Percentiles rank a stretch among this genome's conserved stretches.
Evolutionary conservation across 768 basidiomycete genomes (phyloP).

Genomic region (Boletellus sp.): DNA sequence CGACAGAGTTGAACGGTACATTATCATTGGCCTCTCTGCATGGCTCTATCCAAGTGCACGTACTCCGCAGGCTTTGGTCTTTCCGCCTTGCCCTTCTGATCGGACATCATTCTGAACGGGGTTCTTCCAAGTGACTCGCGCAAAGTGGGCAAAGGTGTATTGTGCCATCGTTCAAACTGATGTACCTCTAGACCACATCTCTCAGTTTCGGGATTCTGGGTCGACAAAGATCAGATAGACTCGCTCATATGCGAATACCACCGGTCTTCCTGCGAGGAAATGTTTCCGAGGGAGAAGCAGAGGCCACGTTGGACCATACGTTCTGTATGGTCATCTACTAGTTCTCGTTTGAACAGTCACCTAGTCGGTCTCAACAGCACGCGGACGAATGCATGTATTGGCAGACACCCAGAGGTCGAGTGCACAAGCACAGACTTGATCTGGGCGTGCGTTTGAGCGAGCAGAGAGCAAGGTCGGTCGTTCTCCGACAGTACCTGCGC

Average conservation of each 20-base stretch:
- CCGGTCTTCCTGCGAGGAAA: background rate
- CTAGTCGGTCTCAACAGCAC: slow-evolving; percentile 2
- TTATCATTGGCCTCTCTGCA: background rate
- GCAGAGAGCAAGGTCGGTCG: background rate
- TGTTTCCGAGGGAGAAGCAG: slow-evolving; percentile 1
- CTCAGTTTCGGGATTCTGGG: background rate
- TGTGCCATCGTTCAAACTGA: background rate
- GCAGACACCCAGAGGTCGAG: background rate
- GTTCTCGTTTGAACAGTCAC: background rate
- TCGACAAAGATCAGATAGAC: slow-evolving; percentile 7
- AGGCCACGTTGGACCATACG: background rate
- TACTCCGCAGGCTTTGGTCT: background rate
- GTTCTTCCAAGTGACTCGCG: background rate
- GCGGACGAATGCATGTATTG: slow-evolving; percentile 1
- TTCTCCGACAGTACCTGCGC: background rate
- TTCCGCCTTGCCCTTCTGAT: background rate
- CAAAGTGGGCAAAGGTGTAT: background rate
- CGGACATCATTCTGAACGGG: background rate
- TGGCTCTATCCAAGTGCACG: background rate
- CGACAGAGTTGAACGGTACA: background rate
- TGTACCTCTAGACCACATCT: background rate
- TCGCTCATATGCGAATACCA: slow-evolving; percentile 8
- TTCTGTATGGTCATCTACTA: background rate
- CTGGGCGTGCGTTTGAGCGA: background rate
- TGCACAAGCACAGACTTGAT: background rate